Conservation (phyloP, 148 eudicot genomes). For the Fallopia convolvulus region DNA sequence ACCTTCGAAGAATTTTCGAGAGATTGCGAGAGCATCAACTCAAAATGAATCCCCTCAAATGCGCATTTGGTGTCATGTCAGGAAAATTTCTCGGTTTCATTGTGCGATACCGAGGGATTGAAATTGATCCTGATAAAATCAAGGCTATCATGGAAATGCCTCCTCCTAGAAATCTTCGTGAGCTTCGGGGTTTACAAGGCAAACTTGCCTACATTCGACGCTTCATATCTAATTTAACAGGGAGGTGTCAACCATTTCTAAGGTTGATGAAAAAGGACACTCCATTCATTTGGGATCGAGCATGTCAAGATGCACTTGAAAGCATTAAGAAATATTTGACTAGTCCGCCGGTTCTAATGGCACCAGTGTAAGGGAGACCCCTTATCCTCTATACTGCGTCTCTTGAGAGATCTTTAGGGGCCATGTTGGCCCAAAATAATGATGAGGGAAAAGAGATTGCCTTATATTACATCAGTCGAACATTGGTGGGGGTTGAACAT, state of each 20-base stretch:
- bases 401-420: background rate
- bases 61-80: too few species aligned
- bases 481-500: background rate
- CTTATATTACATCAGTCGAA: background rate
- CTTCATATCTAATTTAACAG: too few species aligned
- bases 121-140: too few species aligned
- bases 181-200: too few species aligned
- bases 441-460: background rate
- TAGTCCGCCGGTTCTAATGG: background rate
- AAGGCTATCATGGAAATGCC: too few species aligned
- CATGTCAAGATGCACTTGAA: background rate
- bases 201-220: too few species aligned
- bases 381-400: background rate
- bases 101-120: too few species aligned
- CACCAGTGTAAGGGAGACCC: background rate
- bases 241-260: constrained; percentile 1
- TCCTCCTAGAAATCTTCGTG: too few species aligned
- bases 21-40: too few species aligned
- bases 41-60: too few species aligned
- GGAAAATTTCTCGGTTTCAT: too few species aligned
- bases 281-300: background rate
- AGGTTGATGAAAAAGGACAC: background rate
- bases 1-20: too few species aligned
- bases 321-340: background rate
- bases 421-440: background rate